Evolutionary conservation across 2,329 filamentous ascomycete genomes (phyloP).

Genomic region (Aspergillus thermomutatus): DNA sequence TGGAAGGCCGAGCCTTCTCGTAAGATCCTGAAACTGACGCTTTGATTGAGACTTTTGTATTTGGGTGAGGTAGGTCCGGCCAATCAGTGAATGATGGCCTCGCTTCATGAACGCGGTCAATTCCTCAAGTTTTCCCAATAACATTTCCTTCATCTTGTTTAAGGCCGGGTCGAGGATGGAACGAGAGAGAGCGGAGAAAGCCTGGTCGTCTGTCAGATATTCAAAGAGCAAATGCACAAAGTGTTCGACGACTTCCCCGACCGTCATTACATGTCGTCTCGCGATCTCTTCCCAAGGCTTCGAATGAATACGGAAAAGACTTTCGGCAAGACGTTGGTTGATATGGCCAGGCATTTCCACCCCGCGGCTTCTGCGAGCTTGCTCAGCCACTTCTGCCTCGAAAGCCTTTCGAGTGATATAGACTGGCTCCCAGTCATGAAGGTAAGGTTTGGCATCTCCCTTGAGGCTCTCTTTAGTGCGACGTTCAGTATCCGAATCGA

Average conservation of each 20-base stretch:
- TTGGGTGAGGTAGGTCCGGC: conserved; percentile 8
- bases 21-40: conserved; percentile 8
- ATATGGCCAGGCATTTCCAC: conserved; percentile 33
- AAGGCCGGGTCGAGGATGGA: conserved; percentile 21
- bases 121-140: conserved; percentile 23
- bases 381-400: conserved; percentile 20
- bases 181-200: conserved; percentile 15
- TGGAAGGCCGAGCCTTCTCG: neutral
- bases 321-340: conserved; percentile 31
- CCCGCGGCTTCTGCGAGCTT: conserved; percentile 25
- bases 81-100: conserved; percentile 21
- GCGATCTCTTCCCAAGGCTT: conserved; percentile 32
- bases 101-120: conserved; percentile 17
- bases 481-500: neutral
- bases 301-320: conserved; percentile 33
- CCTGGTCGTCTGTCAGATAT: conserved; percentile 22
- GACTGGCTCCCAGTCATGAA: conserved; percentile 10
- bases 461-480: neutral
- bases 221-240: conserved; percentile 24
- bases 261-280: conserved; percentile 18
- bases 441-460: conserved; percentile 10
- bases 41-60: conserved; percentile 7
- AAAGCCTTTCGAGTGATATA: conserved; percentile 2
- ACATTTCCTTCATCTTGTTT: conserved; percentile 13
- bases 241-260: conserved; percentile 18